Percentiles rank a stretch among this genome's conserved stretches.
These are phyloP conservation scores for Rhynchospora breviuscula DNA, from an alignment of 176 grass and related monocot genomes.

Conservation along the genomic window DNA sequence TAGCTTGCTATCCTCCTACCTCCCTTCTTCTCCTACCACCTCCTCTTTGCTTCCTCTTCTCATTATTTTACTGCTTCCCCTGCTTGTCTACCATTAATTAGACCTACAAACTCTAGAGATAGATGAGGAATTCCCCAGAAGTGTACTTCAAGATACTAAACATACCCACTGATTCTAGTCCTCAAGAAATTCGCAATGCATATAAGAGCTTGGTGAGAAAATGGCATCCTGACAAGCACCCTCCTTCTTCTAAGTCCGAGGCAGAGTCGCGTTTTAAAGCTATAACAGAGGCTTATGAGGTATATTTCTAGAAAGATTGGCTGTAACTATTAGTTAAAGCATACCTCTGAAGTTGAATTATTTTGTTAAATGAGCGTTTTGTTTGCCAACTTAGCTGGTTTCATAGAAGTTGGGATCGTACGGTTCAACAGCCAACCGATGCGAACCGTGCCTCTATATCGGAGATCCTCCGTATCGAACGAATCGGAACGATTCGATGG, in stretches of 20 bases:
- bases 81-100: not conserved
- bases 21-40: not conserved
- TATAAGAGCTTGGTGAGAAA: slow-evolving; percentile 74
- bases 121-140: slow-evolving; percentile 69
- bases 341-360: not conserved
- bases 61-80: not conserved
- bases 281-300: slow-evolving; percentile 93
- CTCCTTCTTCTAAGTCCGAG: slow-evolving; percentile 75
- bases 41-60: not conserved
- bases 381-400: not conserved
- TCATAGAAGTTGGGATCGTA: no score
- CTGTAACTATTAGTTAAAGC: not conserved
- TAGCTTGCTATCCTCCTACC: not conserved
- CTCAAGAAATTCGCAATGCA: slow-evolving; percentile 72
- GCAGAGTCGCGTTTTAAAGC: slow-evolving; percentile 85
- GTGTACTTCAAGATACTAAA: slow-evolving; percentile 73
- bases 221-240: slow-evolving; percentile 99
- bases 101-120: not conserved
- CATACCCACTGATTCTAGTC: slow-evolving; percentile 52
- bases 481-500: no score
- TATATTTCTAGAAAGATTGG: slow-evolving; percentile 9
- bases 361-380: not conserved
- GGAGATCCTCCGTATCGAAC: no score
- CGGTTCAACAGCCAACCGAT: no score
- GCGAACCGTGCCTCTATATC: no score